Base-by-base conservation (phyloP, 2,329 filamentous ascomycete genomes). In the Tothia fuscella region DNA sequence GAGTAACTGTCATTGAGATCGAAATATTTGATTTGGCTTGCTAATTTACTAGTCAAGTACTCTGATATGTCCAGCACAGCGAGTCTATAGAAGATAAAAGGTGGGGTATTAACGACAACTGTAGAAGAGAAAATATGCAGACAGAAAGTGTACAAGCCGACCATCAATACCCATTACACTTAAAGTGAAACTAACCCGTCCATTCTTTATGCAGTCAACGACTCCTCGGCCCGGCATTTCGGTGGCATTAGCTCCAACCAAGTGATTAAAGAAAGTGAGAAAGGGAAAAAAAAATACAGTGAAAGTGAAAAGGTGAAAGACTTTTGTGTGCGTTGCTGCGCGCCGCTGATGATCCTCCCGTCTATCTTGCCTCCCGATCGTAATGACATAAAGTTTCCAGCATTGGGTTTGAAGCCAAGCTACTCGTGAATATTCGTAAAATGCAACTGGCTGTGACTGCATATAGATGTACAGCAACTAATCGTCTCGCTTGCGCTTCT, bases 401-500 rank as follows among this genome's bases (percentile, higher is more conserved):
- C n/a, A 30, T 20, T 30, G 20, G 20, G 26, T 40, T 19, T n/a
- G 31, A 21, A 7, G 16, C 29, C 30, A 34, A 41, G 30, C 26
- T 21, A 41, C 24, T 41, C 39, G 39, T 41, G 22, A 41, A 22
- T 14, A 16, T 41, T 41, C 39, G 39, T 41, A 34, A 41, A 34
- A 24, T 12, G 31, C 7, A n/a, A n/a, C n/a, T n/a, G n/a, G n/a
- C n/a, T n/a, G 31, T 10, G 9, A 34, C 31, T 14, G 10, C 10
- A 10, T 29, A 10, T 29, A 10, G 10, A 14, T 14, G 14, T 10
- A 29, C 14, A 10, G 14, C 26, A 10, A 10, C 29, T 34, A 41
- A n/a, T 41, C 66, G 47, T 72, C 67, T 58, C 83, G 79, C 76
- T 80, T 83, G 63, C 79, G 73, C 80, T 89, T 91, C 72, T 84